phyloP scores from a whole-genome alignment of 2,329 filamentous ascomycete species.

The Pezicula rhizophila region DNA sequence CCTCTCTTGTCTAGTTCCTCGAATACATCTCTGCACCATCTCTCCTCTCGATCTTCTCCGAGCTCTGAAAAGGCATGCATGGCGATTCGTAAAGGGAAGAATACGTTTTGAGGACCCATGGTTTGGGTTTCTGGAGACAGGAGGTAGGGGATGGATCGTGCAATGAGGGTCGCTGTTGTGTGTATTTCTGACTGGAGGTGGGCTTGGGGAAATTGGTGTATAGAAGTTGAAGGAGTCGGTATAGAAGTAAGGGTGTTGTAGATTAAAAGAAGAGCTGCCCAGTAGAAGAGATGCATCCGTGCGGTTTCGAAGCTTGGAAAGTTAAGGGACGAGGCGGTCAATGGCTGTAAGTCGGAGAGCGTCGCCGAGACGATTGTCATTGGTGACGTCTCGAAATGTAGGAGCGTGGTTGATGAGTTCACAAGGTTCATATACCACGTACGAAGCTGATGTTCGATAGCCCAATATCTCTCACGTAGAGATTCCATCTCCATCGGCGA shows the following conservation, averaged over 20 bases:
- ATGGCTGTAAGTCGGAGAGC: slow-evolving; percentile 6
- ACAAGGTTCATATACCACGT: slow-evolving; percentile 6
- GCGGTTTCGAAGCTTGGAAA: slow-evolving; percentile 8
- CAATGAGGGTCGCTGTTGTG: slow-evolving; percentile 8
- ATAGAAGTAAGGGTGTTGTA: slow-evolving; percentile 7
- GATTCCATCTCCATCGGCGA: slow-evolving; percentile 5
- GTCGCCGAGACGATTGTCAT: slow-evolving; percentile 6
- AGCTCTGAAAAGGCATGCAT: slow-evolving; percentile 9
- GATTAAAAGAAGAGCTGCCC: slow-evolving; percentile 8
- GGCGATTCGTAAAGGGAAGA: slow-evolving; percentile 7
- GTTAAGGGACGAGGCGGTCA: slow-evolving; percentile 5
- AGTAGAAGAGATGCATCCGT: slow-evolving; percentile 9
- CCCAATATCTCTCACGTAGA: slow-evolving; percentile 7
- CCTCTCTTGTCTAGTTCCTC: slow-evolving; percentile 6
- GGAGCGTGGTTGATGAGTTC: slow-evolving; percentile 6
- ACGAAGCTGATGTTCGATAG: slow-evolving; percentile 7
- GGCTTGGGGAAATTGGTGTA: slow-evolving; percentile 4
- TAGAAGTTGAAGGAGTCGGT: slow-evolving; percentile 6
- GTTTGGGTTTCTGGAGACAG: slow-evolving; percentile 7
- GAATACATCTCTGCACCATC: slow-evolving; percentile 9
- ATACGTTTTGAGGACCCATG: slow-evolving; percentile 8
- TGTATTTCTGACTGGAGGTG: slow-evolving; percentile 4
- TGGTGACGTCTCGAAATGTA: slow-evolving; percentile 5
- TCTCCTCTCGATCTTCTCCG: slow-evolving; percentile 6
- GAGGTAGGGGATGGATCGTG: slow-evolving; percentile 7